These are phyloP conservation scores for Knoxdaviesia proteae DNA, from an alignment of 2,329 filamentous ascomycete genomes.

Conservation along the genomic window DNA sequence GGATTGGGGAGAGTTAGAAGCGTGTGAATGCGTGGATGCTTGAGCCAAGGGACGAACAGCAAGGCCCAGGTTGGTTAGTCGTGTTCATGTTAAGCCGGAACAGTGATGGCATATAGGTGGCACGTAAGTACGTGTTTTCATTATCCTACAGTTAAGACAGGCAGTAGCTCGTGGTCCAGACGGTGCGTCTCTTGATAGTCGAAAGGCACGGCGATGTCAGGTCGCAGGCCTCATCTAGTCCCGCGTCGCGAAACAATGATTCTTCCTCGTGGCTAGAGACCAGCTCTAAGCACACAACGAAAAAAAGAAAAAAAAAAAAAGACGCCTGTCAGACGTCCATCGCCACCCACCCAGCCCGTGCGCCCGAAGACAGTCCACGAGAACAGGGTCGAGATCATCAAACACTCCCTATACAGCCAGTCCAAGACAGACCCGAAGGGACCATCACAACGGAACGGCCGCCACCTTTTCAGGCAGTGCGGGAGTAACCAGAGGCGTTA, in stretches of 20 bases:
- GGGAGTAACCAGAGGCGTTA: slow-evolving; percentile 31
- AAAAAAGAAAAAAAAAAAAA: slow-evolving; percentile 30
- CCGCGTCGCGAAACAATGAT: slow-evolving; percentile 2
- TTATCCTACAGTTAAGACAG: no score
- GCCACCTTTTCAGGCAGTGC: slow-evolving; percentile 41
- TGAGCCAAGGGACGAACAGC: no score
- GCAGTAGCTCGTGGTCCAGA: no score
- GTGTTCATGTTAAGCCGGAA: no score
- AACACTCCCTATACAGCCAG: slow-evolving; percentile 58
- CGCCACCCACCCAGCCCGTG: slow-evolving; percentile 58
- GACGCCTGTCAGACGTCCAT: slow-evolving; percentile 73
- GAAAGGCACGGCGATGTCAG: no score
- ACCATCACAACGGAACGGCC: slow-evolving; percentile 13
- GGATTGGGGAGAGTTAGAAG: no score
- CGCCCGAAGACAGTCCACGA: slow-evolving; percentile 56
- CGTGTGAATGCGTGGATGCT: no score
- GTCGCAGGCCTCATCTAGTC: no score
- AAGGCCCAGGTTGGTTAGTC: no score
- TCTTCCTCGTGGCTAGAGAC: slow-evolving; percentile 31
- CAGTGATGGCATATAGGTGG: no score
- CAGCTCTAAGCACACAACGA: slow-evolving; percentile 14
- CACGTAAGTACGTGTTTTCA: no score
- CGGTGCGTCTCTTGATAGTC: no score
- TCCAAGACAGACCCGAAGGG: slow-evolving; percentile 2
- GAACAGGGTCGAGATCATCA: slow-evolving; percentile 81